Base-by-base conservation (phyloP, 306 rosid species). In the Citrullus amarus region DNA sequence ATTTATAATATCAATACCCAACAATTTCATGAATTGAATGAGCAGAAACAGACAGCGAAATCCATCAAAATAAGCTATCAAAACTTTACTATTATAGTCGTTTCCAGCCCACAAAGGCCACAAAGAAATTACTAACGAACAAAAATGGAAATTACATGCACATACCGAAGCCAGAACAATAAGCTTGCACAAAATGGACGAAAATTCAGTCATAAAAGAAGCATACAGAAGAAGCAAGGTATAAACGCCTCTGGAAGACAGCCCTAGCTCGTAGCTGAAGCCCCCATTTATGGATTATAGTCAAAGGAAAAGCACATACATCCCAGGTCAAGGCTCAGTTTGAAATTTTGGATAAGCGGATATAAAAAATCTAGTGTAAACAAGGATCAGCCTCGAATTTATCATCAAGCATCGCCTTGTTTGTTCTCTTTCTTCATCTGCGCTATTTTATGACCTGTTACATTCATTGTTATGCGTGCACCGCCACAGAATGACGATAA, bases 401-500 rank as follows among this genome's bases (percentile, higher is more conserved):
- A 15, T 76, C 79, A n/a, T 11, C 34, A 14, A 36, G 18, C 44
- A 55, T 32, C 3, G n/a, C 20, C 66, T 9, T 1, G 79, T 58
- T 22, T 20, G 22, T 16, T 9, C 41, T 41, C 54, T 44, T 44
- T 41, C 72, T 77, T 59, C 80, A 44, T 32, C 32, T 32, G 1
- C 80, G 22, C 55, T 38, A 11, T 8, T 36, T 9, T 60, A 3
- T 10, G 59, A 7, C 56, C n/a, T 41, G 25, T 16, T 53, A 18
- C 60, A 74, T 36, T 32, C 41, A 17, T 74, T 15, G 80, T 3
- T 9, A 59, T 58, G 80, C 59, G 80, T 46, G 59, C 32, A 28
- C 71, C 57, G 71, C 80, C 79, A 41, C 66, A 76, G 36, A 58
- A 3, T 76, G 58, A 18, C 57, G 58, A 41, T 68, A n/a, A 73